Percentiles rank a stretch among this genome's conserved stretches.
These are phyloP conservation scores for Pogostemon cablin DNA, from an alignment of 257 asterid species.

Conservation along the genomic window DNA sequence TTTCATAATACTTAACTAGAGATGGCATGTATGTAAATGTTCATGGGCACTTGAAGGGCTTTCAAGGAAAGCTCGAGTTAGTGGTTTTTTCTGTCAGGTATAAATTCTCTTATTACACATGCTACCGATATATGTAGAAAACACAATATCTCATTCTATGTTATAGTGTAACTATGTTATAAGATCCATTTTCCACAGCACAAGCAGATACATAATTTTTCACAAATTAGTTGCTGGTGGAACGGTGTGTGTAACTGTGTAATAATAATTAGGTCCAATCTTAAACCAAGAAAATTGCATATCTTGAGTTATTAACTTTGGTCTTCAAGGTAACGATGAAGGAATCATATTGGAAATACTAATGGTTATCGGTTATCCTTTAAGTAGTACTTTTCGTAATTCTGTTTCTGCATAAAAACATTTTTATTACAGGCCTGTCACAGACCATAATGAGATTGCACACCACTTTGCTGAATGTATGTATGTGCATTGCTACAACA, in stretches of 20 bases:
- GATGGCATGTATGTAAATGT: constrained; percentile 84
- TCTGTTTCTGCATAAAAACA: constrained; percentile 4
- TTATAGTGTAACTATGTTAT: constrained; percentile 2
- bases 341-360: too few relatives aligned
- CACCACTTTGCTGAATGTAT: constrained; percentile 83
- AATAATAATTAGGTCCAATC: background rate
- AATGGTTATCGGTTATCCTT: too few relatives aligned
- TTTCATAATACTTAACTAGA: constrained; percentile 42
- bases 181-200: background rate
- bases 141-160: background rate
- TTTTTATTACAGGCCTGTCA: constrained; percentile 55
- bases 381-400: constrained; percentile 1
- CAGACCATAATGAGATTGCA: constrained; percentile 80
- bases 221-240: background rate
- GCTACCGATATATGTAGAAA: background rate
- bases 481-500: constrained; percentile 78
- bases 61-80: constrained; percentile 80
- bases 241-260: background rate
- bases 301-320: too few relatives aligned
- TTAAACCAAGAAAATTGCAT: background rate
- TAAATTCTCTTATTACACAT: constrained; percentile 8
- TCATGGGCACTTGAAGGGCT: constrained; percentile 88
- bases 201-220: background rate
- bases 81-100: constrained; percentile 84
- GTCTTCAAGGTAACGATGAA: too few relatives aligned